Conservation (phyloP, 495 filamentous ascomycete species). For the Neurospora intermedia region DNA sequence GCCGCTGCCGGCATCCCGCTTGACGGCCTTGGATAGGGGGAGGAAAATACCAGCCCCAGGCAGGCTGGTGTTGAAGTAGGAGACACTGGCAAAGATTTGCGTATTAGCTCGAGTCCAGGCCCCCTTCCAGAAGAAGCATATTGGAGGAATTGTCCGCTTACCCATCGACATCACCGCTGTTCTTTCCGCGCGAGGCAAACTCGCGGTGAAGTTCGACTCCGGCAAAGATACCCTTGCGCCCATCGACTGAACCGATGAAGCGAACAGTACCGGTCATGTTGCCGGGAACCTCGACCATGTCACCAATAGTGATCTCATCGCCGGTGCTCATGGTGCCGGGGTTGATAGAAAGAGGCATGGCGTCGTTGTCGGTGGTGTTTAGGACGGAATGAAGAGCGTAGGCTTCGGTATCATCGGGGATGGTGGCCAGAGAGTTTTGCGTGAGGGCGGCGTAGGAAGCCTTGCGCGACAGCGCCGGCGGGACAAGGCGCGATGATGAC, state of each 20-base stretch:
- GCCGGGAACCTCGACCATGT: constrained; percentile 87
- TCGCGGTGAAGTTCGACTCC: constrained; percentile 87
- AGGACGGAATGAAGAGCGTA: constrained; percentile 45
- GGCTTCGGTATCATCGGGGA: constrained; percentile 49
- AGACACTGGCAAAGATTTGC: constrained; percentile 36
- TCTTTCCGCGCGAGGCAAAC: constrained; percentile 78
- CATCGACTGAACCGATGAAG: constrained; percentile 77
- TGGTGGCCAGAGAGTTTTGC: constrained; percentile 45
- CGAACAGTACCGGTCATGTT: constrained; percentile 86
- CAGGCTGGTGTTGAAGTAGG: constrained; percentile 72
- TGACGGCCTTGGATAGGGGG: constrained; percentile 73
- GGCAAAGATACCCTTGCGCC: constrained; percentile 84
- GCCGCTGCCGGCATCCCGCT: constrained; percentile 44
- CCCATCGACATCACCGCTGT: constrained; percentile 95
- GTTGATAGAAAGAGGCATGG: constrained; percentile 23
- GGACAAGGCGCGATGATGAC: constrained; percentile 26
- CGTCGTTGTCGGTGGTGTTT: constrained; percentile 29
- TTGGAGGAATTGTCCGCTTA: constrained; percentile 28
- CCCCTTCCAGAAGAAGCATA: not conserved
- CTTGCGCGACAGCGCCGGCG: constrained; percentile 49
- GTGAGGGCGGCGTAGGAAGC: constrained; percentile 54
- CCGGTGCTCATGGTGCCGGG: constrained; percentile 20
- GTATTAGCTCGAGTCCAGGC: not conserved
- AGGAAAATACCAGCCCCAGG: constrained; percentile 89
- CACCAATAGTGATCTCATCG: constrained; percentile 59